A percentile compares a stretch with the other conserved stretches of the same genome.
Conservation (phyloP, 768 basidiomycete genomes). For the Collybiopsis luxurians region DNA sequence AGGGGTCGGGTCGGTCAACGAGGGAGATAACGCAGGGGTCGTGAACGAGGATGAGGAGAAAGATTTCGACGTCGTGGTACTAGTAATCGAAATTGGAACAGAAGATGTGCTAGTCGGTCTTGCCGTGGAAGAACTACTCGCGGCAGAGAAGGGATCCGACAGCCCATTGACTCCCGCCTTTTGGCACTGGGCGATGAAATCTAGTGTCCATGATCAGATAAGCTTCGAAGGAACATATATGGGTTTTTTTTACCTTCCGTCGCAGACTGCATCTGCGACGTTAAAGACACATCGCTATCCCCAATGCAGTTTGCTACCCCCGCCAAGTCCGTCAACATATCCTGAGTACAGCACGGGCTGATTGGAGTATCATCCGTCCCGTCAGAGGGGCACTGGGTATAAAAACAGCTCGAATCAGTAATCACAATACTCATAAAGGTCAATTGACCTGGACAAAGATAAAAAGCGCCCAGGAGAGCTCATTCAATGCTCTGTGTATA, state of each 20-base stretch:
- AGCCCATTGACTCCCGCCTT: neutral
- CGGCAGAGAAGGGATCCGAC: neutral
- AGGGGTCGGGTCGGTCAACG: neutral
- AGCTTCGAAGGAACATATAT: too few species aligned
- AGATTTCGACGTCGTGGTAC: neutral
- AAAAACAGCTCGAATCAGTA: neutral
- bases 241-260: neutral
- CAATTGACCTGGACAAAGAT: neutral
- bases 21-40: neutral
- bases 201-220: neutral
- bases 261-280: neutral
- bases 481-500: neutral
- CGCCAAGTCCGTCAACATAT: conserved; percentile 1
- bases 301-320: neutral
- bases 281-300: neutral
- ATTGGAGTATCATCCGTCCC: neutral
- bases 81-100: neutral
- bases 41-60: neutral
- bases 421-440: too few species aligned
- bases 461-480: neutral
- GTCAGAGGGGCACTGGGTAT: neutral
- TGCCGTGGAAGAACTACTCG: neutral
- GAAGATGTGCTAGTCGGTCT: neutral
- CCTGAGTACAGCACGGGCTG: neutral
- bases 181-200: neutral